These are phyloP conservation scores for Pichia gijzeniarum DNA, from an alignment of 805 yeast species.

Conservation along the genomic window DNA sequence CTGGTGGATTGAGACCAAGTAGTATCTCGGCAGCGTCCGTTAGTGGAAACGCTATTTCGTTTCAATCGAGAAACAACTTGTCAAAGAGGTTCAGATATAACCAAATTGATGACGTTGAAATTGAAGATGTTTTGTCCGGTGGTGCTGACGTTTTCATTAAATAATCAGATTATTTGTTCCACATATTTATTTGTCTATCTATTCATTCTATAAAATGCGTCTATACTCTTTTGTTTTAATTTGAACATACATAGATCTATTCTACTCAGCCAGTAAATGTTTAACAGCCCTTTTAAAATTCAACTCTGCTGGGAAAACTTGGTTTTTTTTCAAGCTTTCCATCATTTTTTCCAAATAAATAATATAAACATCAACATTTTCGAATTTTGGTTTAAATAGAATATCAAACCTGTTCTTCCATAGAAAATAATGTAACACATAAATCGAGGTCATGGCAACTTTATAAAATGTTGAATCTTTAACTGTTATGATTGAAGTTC, in stretches of 20 bases:
- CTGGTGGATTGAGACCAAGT: conserved; percentile 28
- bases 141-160: conserved; percentile 64
- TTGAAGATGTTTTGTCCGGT: conserved; percentile 72
- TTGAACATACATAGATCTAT: not conserved
- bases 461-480: conserved; percentile 21
- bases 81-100: conserved; percentile 71
- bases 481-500: conserved; percentile 19
- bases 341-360: conserved; percentile 25
- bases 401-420: conserved; percentile 21
- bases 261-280: not conserved
- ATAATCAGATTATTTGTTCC: not conserved
- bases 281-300: conserved; percentile 9
- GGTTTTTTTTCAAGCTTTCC: conserved; percentile 20
- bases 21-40: conserved; percentile 6
- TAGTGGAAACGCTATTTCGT: conserved; percentile 17
- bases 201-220: not conserved
- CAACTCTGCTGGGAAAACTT: conserved; percentile 13
- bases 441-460: conserved; percentile 23
- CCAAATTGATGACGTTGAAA: conserved; percentile 58
- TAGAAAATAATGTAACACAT: conserved; percentile 25
- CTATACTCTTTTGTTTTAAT: not conserved
- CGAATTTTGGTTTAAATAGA: conserved; percentile 15
- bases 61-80: conserved; percentile 54
- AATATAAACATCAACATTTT: conserved; percentile 24
- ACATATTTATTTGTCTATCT: not conserved